Conservation (phyloP, 257 asterid genomes). For the Jasminum sambac region DNA sequence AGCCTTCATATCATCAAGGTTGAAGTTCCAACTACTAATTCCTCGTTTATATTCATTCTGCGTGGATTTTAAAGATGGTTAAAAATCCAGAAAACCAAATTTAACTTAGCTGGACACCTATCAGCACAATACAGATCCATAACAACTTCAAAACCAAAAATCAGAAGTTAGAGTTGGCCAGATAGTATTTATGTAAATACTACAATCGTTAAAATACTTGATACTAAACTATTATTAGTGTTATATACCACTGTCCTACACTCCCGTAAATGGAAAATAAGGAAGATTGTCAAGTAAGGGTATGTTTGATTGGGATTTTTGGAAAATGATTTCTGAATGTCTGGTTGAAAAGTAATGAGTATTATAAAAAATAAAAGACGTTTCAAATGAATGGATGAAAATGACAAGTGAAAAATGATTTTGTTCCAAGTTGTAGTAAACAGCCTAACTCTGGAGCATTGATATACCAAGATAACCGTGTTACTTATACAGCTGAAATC, state of each 20-base stretch:
- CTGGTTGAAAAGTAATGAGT: too few relatives aligned
- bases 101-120: conserved; percentile 7
- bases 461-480: background rate
- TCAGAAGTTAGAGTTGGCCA: background rate
- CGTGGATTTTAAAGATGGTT: conserved; percentile 21
- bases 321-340: too few relatives aligned
- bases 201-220: background rate
- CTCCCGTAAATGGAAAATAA: background rate
- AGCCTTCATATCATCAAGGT: conserved; percentile 80
- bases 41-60: conserved; percentile 87
- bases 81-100: conserved; percentile 23
- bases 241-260: background rate
- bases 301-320: too few relatives aligned
- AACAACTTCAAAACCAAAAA: background rate
- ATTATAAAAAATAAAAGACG: too few relatives aligned
- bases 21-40: conserved; percentile 75
- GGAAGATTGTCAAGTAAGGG: background rate
- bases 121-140: background rate
- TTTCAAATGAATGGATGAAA: too few relatives aligned
- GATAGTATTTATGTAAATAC: background rate
- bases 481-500: background rate
- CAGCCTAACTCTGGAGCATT: background rate
- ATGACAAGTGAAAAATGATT: too few relatives aligned
- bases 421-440: too few relatives aligned
- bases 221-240: background rate